Conservation (phyloP, 2,329 filamentous ascomycete species). For the Alternaria arborescens region DNA sequence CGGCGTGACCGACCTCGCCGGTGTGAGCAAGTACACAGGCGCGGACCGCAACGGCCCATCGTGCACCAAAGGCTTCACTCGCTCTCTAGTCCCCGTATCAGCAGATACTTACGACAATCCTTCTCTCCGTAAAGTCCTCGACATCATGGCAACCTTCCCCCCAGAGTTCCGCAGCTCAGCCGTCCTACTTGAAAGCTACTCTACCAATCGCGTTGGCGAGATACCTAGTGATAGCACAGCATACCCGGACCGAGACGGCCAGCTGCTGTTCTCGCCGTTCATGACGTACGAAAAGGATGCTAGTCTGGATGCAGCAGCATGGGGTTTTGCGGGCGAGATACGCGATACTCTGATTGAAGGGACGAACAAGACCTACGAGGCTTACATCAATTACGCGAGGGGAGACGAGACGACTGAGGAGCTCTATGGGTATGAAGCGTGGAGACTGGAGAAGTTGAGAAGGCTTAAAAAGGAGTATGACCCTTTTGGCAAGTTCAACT, state of each 20-base stretch:
- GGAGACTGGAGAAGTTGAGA: constrained; percentile 44
- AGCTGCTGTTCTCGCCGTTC: constrained; percentile 23
- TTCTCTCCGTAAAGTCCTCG: constrained; percentile 22
- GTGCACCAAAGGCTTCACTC: constrained; percentile 27
- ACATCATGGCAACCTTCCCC: constrained; percentile 26
- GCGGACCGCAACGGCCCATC: constrained; percentile 19
- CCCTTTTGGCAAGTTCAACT: constrained; percentile 41
- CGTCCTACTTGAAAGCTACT: constrained; percentile 32
- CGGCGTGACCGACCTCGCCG: constrained; percentile 25
- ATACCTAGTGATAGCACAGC: constrained; percentile 28
- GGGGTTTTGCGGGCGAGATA: constrained; percentile 18
- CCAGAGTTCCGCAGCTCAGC: constrained; percentile 14
- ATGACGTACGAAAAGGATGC: constrained; percentile 26
- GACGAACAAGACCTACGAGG: constrained; percentile 14
- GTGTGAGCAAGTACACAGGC: constrained; percentile 19
- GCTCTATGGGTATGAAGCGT: constrained; percentile 47
- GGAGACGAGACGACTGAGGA: constrained; percentile 40
- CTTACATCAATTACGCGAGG: constrained; percentile 48
- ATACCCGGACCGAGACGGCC: constrained; percentile 26
- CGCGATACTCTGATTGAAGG: constrained; percentile 20
- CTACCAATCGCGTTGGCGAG: constrained; percentile 21
- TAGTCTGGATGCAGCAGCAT: constrained; percentile 23
- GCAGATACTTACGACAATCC: constrained; percentile 14
- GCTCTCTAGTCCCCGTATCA: constrained; percentile 21
- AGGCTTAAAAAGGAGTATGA: constrained; percentile 47